These are phyloP conservation scores for Nothomitra cinnamomea DNA, from an alignment of 2,329 filamentous ascomycete species.

Conservation along the genomic window DNA sequence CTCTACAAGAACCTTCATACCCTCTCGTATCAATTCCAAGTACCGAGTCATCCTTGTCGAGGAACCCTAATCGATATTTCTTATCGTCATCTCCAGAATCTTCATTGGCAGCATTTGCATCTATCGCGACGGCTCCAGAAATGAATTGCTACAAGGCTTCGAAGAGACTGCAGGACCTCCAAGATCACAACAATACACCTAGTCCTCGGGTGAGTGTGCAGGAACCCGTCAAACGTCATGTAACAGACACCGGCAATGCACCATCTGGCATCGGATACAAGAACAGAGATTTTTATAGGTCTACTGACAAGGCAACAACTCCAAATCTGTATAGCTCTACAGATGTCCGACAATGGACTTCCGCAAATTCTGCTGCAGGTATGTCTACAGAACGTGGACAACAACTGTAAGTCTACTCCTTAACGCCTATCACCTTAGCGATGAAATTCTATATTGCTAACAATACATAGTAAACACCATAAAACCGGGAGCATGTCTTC, in stretches of 20 bases:
- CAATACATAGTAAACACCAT: neutral
- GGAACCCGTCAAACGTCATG: no score
- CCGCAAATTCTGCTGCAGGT: no score
- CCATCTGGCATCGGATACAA: no score
- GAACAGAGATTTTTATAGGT: no score
- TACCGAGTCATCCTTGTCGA: neutral
- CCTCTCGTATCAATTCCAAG: neutral
- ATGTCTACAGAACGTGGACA: neutral
- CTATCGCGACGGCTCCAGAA: neutral
- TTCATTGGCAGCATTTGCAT: neutral
- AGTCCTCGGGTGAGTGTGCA: neutral
- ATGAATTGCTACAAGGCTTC: neutral
- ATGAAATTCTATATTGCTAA: neutral
- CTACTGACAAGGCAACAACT: no score
- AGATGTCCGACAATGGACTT: no score
- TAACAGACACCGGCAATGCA: no score
- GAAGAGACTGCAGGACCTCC: neutral
- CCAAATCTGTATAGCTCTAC: no score
- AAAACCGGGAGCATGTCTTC: neutral
- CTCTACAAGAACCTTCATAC: neutral
- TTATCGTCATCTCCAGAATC: neutral
- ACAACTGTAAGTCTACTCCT: neutral
- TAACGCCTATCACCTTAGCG: neutral
- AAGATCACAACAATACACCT: neutral
- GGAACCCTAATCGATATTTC: neutral